These are phyloP conservation scores for Paraphoma sp. DNA, from an alignment of 2,329 filamentous ascomycete genomes.

Conservation along the genomic window DNA sequence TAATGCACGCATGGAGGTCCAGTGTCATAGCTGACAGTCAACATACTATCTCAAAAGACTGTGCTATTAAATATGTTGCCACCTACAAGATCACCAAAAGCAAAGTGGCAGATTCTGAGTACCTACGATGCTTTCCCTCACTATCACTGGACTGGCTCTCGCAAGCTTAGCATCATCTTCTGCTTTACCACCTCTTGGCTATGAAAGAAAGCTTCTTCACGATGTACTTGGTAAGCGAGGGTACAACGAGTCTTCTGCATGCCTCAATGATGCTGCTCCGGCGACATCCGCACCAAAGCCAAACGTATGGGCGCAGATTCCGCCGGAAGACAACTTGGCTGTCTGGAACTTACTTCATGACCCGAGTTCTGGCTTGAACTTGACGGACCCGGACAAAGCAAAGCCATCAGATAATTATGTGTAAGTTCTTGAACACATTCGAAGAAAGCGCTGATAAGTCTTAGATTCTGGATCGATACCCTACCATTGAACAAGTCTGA, in stretches of 20 bases:
- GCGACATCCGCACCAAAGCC: constrained; percentile 43
- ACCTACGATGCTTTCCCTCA: background rate
- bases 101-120: background rate
- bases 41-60: background rate
- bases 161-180: constrained; percentile 5
- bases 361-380: constrained; percentile 52
- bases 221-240: constrained; percentile 24
- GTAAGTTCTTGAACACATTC: background rate
- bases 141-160: background rate
- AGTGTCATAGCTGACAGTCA: background rate
- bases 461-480: constrained; percentile 55
- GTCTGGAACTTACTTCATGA: constrained; percentile 55
- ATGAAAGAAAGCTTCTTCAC: constrained; percentile 26
- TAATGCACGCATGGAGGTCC: constrained; percentile 1
- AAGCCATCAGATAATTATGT: constrained; percentile 56
- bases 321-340: constrained; percentile 51
- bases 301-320: constrained; percentile 54
- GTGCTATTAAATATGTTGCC: background rate
- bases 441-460: background rate
- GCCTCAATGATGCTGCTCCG: constrained; percentile 17
- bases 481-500: constrained; percentile 58
- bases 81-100: too few species aligned
- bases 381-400: constrained; percentile 50
- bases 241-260: constrained; percentile 16
- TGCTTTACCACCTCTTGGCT: constrained; percentile 25